A percentile compares a stretch with the other conserved stretches of the same genome.
These are phyloP conservation scores for Cunninghamia lanceolata DNA, from an alignment of 75 land plant species.

Conservation along the genomic window DNA sequence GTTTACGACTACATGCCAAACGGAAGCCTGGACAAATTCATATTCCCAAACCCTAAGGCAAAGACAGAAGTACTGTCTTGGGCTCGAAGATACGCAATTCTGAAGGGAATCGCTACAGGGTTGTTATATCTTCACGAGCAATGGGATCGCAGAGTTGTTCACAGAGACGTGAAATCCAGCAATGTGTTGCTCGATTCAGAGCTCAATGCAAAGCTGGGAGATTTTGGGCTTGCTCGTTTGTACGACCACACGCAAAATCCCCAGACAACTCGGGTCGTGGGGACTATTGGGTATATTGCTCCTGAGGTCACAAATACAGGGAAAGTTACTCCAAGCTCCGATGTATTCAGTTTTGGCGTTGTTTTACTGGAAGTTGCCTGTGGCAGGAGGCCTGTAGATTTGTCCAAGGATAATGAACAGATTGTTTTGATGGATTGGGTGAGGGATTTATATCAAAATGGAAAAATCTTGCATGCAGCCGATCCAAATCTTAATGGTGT, in stretches of 20 bases:
- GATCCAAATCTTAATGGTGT: constrained; percentile 10
- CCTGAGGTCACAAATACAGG: constrained; percentile 30
- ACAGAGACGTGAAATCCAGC: constrained; percentile 40
- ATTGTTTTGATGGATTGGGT: constrained; percentile 34
- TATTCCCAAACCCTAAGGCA: background rate
- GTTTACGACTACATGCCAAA: constrained; percentile 20
- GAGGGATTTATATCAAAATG: constrained; percentile 29
- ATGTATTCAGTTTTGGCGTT: constrained; percentile 15
- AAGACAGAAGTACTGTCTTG: background rate
- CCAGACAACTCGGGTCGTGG: constrained; percentile 31
- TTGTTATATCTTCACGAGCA: constrained; percentile 13
- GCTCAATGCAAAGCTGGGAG: constrained; percentile 27
- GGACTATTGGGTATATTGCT: constrained; percentile 38
- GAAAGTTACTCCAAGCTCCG: constrained; percentile 31
- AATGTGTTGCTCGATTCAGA: constrained; percentile 34
- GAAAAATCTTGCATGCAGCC: constrained; percentile 7
- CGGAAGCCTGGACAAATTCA: constrained; percentile 16
- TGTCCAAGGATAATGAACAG: constrained; percentile 8
- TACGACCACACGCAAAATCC: constrained; percentile 10
- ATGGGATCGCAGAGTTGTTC: constrained; percentile 25
- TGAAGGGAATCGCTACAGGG: constrained; percentile 9
- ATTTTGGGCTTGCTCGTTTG: constrained; percentile 34
- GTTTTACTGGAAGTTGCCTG: constrained; percentile 16
- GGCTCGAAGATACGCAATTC: background rate
- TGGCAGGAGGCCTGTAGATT: constrained; percentile 15